Percentiles rank a stretch among this genome's conserved stretches.
These are phyloP conservation scores for Oryza rufipogon DNA, from an alignment of 176 grass and related monocot genomes.

Conservation along the genomic window DNA sequence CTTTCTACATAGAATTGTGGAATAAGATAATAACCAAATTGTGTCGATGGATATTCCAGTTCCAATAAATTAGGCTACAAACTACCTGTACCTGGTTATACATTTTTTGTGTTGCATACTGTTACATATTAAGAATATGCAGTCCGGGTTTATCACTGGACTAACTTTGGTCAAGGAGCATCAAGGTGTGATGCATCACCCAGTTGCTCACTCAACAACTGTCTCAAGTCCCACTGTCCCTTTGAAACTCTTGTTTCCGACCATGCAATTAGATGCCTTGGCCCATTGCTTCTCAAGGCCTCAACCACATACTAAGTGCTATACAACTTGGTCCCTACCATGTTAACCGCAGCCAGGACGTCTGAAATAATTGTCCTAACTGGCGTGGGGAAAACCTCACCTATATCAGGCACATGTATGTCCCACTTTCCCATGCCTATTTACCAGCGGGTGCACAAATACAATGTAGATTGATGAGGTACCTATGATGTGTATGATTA, in stretches of 20 bases:
- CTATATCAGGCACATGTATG: neutral
- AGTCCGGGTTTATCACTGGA: neutral
- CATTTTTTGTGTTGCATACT: neutral
- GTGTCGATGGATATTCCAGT: neutral
- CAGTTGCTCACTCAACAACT: neutral
- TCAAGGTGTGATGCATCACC: neutral
- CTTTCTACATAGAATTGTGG: neutral
- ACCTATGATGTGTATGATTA: neutral
- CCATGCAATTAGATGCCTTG: neutral
- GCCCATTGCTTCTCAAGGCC: neutral
- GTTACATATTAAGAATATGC: neutral
- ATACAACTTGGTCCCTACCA: neutral
- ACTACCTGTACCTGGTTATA: neutral
- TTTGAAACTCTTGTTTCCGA: neutral
- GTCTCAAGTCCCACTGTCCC: neutral
- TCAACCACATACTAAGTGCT: neutral
- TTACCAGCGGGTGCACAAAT: neutral
- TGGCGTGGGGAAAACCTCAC: neutral
- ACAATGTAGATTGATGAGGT: neutral
- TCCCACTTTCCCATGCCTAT: neutral
- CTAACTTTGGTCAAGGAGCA: neutral
- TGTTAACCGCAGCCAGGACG: neutral
- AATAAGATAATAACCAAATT: neutral
- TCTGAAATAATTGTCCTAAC: neutral
- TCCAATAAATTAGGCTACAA: neutral